These are phyloP conservation scores for Alternaria consortialis DNA, from an alignment of 2,329 filamentous ascomycete genomes.

Conservation along the genomic window DNA sequence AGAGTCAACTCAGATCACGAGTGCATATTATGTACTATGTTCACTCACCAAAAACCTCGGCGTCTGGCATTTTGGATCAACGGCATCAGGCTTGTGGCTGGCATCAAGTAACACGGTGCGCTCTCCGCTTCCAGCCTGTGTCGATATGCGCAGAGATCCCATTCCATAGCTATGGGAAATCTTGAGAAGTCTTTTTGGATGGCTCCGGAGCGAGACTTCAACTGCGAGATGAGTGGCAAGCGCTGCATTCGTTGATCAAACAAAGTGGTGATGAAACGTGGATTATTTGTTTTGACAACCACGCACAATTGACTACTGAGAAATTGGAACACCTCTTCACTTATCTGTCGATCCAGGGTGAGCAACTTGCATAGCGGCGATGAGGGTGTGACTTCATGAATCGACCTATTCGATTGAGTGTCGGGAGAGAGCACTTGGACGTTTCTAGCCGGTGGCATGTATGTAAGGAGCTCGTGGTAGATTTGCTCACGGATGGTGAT, in stretches of 20 bases:
- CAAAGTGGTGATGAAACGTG: background rate
- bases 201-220: slow-evolving; percentile 2
- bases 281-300: slow-evolving; percentile 12
- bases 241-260: background rate
- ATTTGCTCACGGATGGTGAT: slow-evolving; percentile 13
- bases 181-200: background rate
- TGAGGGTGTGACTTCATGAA: background rate
- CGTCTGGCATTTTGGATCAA: background rate
- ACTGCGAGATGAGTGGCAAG: slow-evolving; percentile 11
- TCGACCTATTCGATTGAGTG: background rate
- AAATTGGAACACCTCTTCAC: slow-evolving; percentile 6
- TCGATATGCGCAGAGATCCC: background rate
- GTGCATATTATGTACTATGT: background rate
- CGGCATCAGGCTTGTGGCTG: background rate
- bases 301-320: slow-evolving; percentile 6
- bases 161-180: slow-evolving; percentile 14
- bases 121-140: background rate
- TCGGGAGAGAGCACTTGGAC: background rate
- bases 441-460: background rate
- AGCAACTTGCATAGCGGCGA: slow-evolving; percentile 13
- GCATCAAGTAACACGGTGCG: slow-evolving; percentile 7
- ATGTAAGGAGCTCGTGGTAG: slow-evolving; percentile 11
- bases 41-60: background rate
- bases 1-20: background rate
- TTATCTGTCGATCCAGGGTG: slow-evolving; percentile 7